Evolutionary conservation across 2,329 filamentous ascomycete species (phyloP), one percentile per base, ranked within the genome.

Genomic region (Neopestalotiopsis sp.): DNA sequence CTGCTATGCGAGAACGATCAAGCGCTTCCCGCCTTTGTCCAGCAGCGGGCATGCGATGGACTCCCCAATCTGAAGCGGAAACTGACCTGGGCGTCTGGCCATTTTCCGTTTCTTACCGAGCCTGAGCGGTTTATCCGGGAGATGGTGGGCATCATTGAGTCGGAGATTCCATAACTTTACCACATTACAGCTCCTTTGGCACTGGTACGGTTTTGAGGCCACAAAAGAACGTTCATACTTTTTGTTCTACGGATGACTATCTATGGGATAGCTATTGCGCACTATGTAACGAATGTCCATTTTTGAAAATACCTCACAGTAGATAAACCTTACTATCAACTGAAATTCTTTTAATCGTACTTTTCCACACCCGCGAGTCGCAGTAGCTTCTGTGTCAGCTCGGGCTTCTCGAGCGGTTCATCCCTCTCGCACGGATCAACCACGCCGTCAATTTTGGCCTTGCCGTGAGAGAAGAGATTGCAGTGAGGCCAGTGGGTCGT

Each of bases 401-500:
- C 75, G 0, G 79, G 79, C 74, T 82, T 81, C 74, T 82, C 78
- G 6, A 80, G 74, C 4, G 81, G 80, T 71, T 81, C 78, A 1
- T 67, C 73, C 6, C 82, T 75, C 68, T 83, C 73, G 68, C 77
- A 75, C 0, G 78, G 78, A 68, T 78, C 80, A 7, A 79, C 71
- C 63, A 79, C 70, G 4, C 81, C 81, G 57, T 81, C 70, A 14
- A 79, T 70, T 74, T 79, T 77, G 1, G 79, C 77, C 66, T 78
- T 78, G 4, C 78, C 78, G 69, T 74, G 74, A 66, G 42, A 1
- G 4, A 6, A 63, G 32, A 67, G 42, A 38, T 38, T 57, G 20
- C 64, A 74, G 59, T 81, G 78, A 38, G 79, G 80, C 80, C 79
- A 81, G 70, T 82, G 78, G 6, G 80, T 82, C 4, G 79, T 82